These are phyloP conservation scores for Myochromella boudieri DNA, from an alignment of 768 basidiomycete species.

Conservation along the genomic window DNA sequence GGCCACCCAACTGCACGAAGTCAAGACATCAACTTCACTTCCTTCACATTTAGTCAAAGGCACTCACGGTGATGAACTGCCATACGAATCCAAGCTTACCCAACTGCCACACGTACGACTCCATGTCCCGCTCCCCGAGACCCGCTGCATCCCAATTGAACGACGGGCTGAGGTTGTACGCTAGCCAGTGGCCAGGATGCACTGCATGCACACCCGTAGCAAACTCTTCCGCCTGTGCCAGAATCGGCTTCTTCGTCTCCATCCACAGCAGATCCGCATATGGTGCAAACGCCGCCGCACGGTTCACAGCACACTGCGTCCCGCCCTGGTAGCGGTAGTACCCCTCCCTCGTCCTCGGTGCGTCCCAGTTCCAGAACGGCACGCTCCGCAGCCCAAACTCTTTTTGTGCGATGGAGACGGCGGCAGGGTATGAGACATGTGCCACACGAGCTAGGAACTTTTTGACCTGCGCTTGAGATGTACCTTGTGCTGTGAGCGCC, in stretches of 20 bases:
- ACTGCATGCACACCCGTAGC: slow-evolving; percentile 81
- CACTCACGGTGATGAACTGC: slow-evolving; percentile 95
- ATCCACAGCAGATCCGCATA: slow-evolving; percentile 94
- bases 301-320: slow-evolving; percentile 90
- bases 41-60: background rate
- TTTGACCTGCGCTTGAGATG: slow-evolving; percentile 45
- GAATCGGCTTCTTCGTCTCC: slow-evolving; percentile 95
- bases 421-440: slow-evolving; percentile 66
- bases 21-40: slow-evolving; percentile 5
- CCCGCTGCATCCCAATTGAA: slow-evolving; percentile 97
- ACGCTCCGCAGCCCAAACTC: slow-evolving; percentile 72
- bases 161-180: slow-evolving; percentile 93
- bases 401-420: slow-evolving; percentile 73
- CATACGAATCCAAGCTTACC: slow-evolving; percentile 96
- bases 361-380: slow-evolving; percentile 95
- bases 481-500: slow-evolving; percentile 63
- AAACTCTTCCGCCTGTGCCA: slow-evolving; percentile 90
- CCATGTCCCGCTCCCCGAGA: slow-evolving; percentile 81
- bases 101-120: slow-evolving; percentile 87
- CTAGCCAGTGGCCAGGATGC: slow-evolving; percentile 90
- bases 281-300: slow-evolving; percentile 90
- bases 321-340: slow-evolving; percentile 98
- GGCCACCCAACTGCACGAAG: slow-evolving; percentile 75
- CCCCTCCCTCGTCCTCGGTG: slow-evolving; percentile 91
- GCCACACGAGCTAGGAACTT: slow-evolving; percentile 65